Percentiles rank a stretch among this genome's conserved stretches.
Conservation (phyloP, 208 protist genomes). For the Novymonas esmeraldas region DNA sequence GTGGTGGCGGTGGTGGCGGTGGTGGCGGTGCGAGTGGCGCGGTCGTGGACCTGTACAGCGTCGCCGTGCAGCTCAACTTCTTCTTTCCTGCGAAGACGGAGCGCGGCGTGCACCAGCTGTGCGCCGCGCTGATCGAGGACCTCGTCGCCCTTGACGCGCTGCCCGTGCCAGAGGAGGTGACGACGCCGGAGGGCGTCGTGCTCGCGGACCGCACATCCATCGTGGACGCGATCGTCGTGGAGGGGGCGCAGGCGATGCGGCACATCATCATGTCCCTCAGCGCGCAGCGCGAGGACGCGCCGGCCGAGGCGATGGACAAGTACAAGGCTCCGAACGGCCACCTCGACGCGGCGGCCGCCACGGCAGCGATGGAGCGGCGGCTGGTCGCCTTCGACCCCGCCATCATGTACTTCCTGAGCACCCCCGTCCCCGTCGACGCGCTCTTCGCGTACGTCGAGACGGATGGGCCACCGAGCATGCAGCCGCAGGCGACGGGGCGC, state of each 20-base stretch:
- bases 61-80: constrained; percentile 30
- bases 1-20: too few relatives aligned
- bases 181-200: constrained; percentile 17
- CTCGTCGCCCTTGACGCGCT: constrained; percentile 26
- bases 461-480: constrained; percentile 18
- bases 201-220: constrained; percentile 22
- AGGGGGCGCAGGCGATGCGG: constrained; percentile 30
- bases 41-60: constrained; percentile 31
- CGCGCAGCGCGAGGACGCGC: background rate
- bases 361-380: constrained; percentile 12
- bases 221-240: constrained; percentile 24
- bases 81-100: constrained; percentile 52
- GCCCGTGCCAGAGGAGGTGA: constrained; percentile 18
- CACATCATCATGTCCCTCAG: constrained; percentile 24
- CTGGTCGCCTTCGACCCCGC: constrained; percentile 25
- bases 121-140: constrained; percentile 36
- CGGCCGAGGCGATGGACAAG: constrained; percentile 3
- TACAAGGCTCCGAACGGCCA: constrained; percentile 3
- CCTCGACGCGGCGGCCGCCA: constrained; percentile 8
- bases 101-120: constrained; percentile 27
- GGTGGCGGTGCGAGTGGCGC: background rate
- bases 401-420: constrained; percentile 33
- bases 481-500: constrained; percentile 21
- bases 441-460: constrained; percentile 34
- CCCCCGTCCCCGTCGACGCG: constrained; percentile 25